Conservation (phyloP, 352 stramenopile species). For the Halophytophthora polymorphica region DNA sequence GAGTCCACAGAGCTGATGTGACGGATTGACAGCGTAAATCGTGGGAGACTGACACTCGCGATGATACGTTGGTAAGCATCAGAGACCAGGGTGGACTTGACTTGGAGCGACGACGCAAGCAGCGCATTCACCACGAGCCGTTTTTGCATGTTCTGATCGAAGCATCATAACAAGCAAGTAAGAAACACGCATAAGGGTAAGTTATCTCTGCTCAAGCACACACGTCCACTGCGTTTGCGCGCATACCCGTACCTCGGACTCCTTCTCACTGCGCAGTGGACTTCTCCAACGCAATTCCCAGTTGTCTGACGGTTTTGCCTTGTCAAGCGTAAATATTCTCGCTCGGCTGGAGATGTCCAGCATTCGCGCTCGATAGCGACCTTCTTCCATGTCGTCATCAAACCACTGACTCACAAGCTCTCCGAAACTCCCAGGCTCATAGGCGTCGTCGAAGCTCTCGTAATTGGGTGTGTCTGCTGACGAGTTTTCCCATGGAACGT, state of each 20-base stretch:
- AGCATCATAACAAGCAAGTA: slow-evolving; percentile 9
- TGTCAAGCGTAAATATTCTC: slow-evolving; percentile 31
- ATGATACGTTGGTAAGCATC: slow-evolving; percentile 41
- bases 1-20: slow-evolving; percentile 38
- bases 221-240: background rate
- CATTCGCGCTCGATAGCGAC: slow-evolving; percentile 37
- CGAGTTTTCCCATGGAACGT: slow-evolving; percentile 63
- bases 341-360: slow-evolving; percentile 34
- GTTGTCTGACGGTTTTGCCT: slow-evolving; percentile 47
- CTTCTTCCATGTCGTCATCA: slow-evolving; percentile 57
- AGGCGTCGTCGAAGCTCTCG: slow-evolving; percentile 17
- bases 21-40: slow-evolving; percentile 34
- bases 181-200: background rate
- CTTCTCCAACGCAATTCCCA: slow-evolving; percentile 79
- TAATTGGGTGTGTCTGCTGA: slow-evolving; percentile 2
- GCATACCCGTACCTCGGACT: slow-evolving; percentile 38
- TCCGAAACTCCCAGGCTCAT: slow-evolving; percentile 58
- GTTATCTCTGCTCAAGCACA: background rate
- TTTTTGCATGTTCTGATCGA: slow-evolving; percentile 54
- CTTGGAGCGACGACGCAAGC: slow-evolving; percentile 62
- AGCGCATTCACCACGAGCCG: slow-evolving; percentile 65
- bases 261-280: slow-evolving; percentile 54
- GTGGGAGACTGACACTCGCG: slow-evolving; percentile 31
- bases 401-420: slow-evolving; percentile 74
- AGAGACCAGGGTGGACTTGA: slow-evolving; percentile 41